phyloP scores from a whole-genome alignment of 306 rosid species.

The Alnus rubra region DNA sequence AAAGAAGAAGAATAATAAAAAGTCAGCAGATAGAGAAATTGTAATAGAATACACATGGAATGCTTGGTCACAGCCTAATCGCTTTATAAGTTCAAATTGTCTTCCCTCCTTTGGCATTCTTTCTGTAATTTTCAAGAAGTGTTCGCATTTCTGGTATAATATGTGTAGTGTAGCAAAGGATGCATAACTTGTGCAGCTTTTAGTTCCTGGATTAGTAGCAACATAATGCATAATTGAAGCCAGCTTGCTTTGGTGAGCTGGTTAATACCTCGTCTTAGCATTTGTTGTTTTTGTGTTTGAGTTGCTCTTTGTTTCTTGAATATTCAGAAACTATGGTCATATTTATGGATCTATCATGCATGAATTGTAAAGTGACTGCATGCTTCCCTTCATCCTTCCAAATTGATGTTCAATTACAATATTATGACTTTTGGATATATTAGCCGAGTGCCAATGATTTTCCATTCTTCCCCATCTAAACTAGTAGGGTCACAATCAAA shows the following conservation, averaged over 20 bases:
- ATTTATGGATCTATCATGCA: background rate
- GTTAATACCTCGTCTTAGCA: background rate
- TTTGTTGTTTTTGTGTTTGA: background rate
- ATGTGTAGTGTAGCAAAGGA: background rate
- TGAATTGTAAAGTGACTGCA: background rate
- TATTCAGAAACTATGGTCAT: background rate
- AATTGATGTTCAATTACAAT: background rate
- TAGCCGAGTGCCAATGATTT: background rate
- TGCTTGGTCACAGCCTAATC: background rate
- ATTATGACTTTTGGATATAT: background rate
- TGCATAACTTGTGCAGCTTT: background rate
- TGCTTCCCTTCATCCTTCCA: background rate
- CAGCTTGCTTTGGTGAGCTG: background rate
- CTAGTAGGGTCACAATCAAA: background rate
- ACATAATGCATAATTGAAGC: background rate
- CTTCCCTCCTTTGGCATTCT: background rate
- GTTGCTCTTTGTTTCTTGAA: constrained; percentile 6
- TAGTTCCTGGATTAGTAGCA: background rate
- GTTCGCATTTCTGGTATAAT: background rate
- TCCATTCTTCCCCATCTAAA: background rate
- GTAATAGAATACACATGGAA: background rate
- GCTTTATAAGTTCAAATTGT: background rate
- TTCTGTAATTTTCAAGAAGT: background rate
- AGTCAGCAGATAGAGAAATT: background rate
- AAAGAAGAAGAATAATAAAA: background rate